Evolutionary conservation across 225 moss, liverwort and hornwort species (phyloP).

Genomic region (Thuidium tamariscinum): DNA sequence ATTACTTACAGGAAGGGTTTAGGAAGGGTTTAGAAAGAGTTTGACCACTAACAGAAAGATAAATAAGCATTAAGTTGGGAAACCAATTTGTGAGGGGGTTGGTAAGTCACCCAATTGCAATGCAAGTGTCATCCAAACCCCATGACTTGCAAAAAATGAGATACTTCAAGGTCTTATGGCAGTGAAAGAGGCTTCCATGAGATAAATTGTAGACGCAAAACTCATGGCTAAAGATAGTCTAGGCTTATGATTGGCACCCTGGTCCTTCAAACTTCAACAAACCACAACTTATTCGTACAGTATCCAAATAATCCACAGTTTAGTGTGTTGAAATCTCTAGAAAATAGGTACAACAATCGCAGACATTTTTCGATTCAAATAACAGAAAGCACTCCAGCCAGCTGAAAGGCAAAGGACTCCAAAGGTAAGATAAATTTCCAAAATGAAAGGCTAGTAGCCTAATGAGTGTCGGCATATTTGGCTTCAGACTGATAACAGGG

Average conservation of each 20-base stretch:
- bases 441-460: background rate
- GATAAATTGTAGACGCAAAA: background rate
- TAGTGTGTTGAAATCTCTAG: background rate
- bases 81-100: background rate
- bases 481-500: background rate
- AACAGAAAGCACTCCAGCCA: background rate
- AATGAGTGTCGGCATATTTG: background rate
- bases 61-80: background rate
- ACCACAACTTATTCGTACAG: background rate
- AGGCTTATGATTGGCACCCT: background rate
- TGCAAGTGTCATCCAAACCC: background rate
- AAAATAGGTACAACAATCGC: background rate
- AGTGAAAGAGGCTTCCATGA: background rate
- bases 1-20: background rate
- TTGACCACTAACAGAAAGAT: background rate
- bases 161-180: background rate
- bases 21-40: background rate
- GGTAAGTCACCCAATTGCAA: background rate
- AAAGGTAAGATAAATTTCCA: background rate
- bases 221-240: background rate
- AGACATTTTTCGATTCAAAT: background rate
- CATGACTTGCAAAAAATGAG: background rate
- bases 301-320: background rate
- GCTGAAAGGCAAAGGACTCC: no score
- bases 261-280: background rate